Base-by-base conservation (phyloP, 169 alveolate species). In the Cryptosporidium ubiquitum region DNA sequence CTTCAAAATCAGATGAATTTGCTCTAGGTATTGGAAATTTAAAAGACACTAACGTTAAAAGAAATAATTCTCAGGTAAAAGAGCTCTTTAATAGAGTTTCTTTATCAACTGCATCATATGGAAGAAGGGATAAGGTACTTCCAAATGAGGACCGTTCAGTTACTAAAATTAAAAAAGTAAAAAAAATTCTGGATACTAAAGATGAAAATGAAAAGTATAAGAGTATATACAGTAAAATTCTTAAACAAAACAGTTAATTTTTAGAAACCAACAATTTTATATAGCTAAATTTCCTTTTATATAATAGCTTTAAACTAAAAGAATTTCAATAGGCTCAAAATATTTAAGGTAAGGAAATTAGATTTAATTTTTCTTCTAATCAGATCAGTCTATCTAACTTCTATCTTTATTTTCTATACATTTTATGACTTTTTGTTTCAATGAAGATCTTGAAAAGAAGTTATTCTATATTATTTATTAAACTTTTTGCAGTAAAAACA, bases 61-160 rank as follows among this genome's bases (percentile, higher is more conserved):
- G 89, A 58, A 60, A 29, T 20, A 79, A 79, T 29, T n/a, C 39
- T 2, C 69, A 79, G 31, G 51, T 79, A 26, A 64, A 31, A 6
- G 68, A 64, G 42, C 52, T 79, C 33, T 79, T 39, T 33, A 31
- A 79, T 47, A 79, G 74, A 66, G 89, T 79, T 64, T 58, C 89
- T 26, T 44, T 79, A 42, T 79, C 89, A 61, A 79, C 89, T 18
- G 89, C 89, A 61, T 79, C 89, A 12, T 79, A 79, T 66, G 89
- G 89, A 23, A 79, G 89, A 61, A 79, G 66, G 39, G 89, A 79
- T 42, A 79, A 79, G 23, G 12, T 12, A 44, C 61, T 79, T 40
- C 68, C 39, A 29, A 29, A 79, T 79, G 70, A 73, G 37, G 85
- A 73, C 23, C 85, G 39, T 31, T 31, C 58, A 12, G 55, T 9